Base-by-base conservation (phyloP, 768 basidiomycete species). In the Kwoniella bestiolae region DNA sequence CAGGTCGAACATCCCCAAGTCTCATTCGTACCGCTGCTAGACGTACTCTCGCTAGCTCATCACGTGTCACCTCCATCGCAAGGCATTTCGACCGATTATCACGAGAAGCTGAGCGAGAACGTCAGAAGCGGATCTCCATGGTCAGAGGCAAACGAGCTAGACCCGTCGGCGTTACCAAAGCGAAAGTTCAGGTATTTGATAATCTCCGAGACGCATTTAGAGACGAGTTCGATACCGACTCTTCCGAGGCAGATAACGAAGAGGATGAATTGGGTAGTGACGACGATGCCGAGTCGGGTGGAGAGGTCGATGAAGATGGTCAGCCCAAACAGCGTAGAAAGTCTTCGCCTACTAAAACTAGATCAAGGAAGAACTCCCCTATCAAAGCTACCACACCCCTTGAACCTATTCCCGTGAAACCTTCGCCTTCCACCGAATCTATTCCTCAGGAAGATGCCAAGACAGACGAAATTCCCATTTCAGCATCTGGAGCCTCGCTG, bases 161-260 rank as follows among this genome's bases (percentile, higher is more conserved):
- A 32, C 95, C 96, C 12, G 92, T 98, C 14, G 90, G 91, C 21
- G 89, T 89, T 26, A 90, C 94, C 16, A 87, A 89, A 49, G 93
- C 92, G 16, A 92, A 89, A 73, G 91, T 95, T 0, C 89, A 94
- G 75, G 86, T 96, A 32, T 85, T 96, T 26, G 89, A 91, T 58
- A 94, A 91, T 74, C 86, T 96, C 73, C 89, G 90, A 76, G 94
- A 96, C 73, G 94, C 91, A 1, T 91, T 96, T 76, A 86, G 85
- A 56, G 91, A 92, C 72, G 87, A 91, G 69, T 89, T 89, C 28
- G 82, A 83, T 52, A 79, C 79, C 6, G 81, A 82, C 49, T 80
- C 79, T 32, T 82, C 81, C n/a, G 86, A 88, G 67, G 88, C 88
- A 8, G 88, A 88, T 55, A 86, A 89, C 57, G 88, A 90, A 69